Evolutionary conservation across 768 basidiomycete species (phyloP), one percentile per base, ranked within the genome.

Genomic region (Lanmaoa pseudosensibilis): DNA sequence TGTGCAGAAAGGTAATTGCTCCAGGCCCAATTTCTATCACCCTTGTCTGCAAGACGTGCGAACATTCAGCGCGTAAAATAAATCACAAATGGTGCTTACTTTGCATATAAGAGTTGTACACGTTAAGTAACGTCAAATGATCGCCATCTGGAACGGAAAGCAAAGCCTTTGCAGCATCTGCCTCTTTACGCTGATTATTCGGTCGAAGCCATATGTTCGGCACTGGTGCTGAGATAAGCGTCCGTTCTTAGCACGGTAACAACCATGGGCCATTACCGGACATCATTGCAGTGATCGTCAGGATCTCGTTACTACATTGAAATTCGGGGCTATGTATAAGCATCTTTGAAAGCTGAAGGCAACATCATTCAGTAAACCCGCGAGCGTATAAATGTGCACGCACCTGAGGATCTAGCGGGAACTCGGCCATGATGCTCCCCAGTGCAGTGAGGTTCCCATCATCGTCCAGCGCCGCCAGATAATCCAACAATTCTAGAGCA

Each of bases 381-480:
- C n/a, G 15, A 23, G 10, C 2, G 1, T 2, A 34, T 11, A n/a
- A 33, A 41, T 1, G 21, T 45, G 1, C 12, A 57, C 79, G 38
- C 61, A 90, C 91, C 79, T 95, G 95, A 39, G 96, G 97, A 71
- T 98, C 97, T n/a, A 99, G 81, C 13, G 96, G 97, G 78, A 98
- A 98, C 64, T 98, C 94, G 0, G 97, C 96, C 96, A 98, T 98
- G 57, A 93, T 88, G 37, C 75, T 78, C 5, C 97, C 97, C 9
- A 98, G 76, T 0, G 85, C 73, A 1, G 97, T 98, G 55, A 99
- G 72, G 50, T 92, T 85, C 12, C 97, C 95, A 4, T 97, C 94
- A 63, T 98, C 94, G 66, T 98, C 94, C 57, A 99, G 77, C 1
- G 95, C 96, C 7, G 88, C 85, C 43, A 98, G 80, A 72, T 87